Evolutionary conservation across 163 green algal species (phyloP).

Genomic region (Scenedesmus sp.): DNA sequence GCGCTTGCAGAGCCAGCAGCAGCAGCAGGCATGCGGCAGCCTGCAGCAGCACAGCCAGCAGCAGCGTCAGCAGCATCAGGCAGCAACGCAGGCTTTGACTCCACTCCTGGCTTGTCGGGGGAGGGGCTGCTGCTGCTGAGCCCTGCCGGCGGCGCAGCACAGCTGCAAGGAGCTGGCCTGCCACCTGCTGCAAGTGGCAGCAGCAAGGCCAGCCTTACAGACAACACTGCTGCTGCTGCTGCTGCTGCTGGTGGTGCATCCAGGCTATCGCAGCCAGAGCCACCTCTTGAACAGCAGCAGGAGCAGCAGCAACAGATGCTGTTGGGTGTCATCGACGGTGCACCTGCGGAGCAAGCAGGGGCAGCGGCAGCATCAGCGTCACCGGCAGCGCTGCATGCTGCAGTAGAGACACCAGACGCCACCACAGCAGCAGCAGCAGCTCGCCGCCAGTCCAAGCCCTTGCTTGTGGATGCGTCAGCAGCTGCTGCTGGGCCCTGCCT

Average conservation of each 20-base stretch:
- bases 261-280: background rate
- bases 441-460: background rate
- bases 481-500: conserved; percentile 17
- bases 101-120: background rate
- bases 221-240: conserved; percentile 11
- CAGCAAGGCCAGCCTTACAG: background rate
- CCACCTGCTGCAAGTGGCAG: too few relatives aligned
- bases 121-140: background rate
- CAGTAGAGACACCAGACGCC: background rate
- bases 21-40: background rate
- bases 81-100: background rate
- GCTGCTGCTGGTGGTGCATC: background rate
- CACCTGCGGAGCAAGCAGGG: background rate
- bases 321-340: background rate
- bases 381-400: background rate
- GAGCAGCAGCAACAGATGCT: background rate
- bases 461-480: background rate
- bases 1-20: background rate
- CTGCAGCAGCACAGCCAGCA: background rate
- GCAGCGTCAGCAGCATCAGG: background rate
- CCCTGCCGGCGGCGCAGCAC: background rate
- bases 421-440: conserved; percentile 19
- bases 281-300: background rate
- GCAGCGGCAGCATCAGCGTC: background rate
- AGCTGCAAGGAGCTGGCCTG: background rate